phyloP scores from a whole-genome alignment of 2,329 filamentous ascomycete genomes.

The Ambrosiella cleistominuta region DNA sequence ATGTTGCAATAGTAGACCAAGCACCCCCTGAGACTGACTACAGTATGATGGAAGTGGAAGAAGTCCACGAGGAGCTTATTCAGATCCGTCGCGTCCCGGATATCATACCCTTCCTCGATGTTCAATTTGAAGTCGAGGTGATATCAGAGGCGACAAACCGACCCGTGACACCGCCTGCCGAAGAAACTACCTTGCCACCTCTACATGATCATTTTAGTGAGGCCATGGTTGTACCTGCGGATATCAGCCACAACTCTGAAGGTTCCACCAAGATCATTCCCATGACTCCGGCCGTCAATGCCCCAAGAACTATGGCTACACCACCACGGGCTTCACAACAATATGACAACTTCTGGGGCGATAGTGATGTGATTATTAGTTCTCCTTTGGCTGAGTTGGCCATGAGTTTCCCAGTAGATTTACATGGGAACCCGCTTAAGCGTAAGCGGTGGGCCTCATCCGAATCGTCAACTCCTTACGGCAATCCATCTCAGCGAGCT shows the following conservation, averaged over 20 bases:
- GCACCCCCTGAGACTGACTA: too few relatives aligned
- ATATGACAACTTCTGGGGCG: not conserved
- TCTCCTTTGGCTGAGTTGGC: constrained; percentile 10
- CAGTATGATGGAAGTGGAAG: too few relatives aligned
- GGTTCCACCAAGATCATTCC: not conserved
- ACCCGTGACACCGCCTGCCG: too few relatives aligned
- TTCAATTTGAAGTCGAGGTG: too few relatives aligned
- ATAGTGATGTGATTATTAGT: constrained; percentile 7
- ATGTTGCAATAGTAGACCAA: too few relatives aligned
- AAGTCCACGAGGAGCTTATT: too few relatives aligned
- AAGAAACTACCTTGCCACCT: not conserved
- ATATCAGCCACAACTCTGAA: not conserved
- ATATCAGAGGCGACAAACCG: too few relatives aligned
- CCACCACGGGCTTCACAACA: not conserved
- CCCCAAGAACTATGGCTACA: not conserved
- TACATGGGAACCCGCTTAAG: constrained; percentile 1
- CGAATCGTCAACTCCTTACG: not conserved
- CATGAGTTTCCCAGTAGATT: not conserved
- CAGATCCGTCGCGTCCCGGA: too few relatives aligned
- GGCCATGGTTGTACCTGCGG: not conserved
- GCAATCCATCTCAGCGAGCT: not conserved
- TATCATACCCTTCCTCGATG: too few relatives aligned
- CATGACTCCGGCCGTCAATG: not conserved
- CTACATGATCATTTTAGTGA: not conserved
- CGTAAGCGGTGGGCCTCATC: constrained; percentile 3